These are phyloP conservation scores for Wallacemonas rigidus DNA, from an alignment of 208 protist species.

Conservation along the genomic window DNA sequence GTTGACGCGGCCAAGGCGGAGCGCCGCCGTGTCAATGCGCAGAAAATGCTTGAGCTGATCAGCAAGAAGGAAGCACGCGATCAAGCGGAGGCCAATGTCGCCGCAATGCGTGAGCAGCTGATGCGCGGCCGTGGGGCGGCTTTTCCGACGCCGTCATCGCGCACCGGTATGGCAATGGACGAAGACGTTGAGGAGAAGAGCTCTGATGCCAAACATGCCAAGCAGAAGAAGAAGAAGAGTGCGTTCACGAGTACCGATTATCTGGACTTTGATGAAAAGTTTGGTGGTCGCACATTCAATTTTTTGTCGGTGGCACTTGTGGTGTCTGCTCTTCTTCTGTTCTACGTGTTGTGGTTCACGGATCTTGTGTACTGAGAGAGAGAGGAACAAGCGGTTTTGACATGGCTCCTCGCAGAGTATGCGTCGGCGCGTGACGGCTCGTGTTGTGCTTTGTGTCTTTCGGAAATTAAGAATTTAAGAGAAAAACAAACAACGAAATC, in stretches of 20 bases:
- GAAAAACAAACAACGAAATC: too few species aligned
- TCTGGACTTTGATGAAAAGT: conserved; percentile 41
- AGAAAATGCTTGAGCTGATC: conserved; percentile 27
- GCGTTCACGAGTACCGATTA: conserved; percentile 30
- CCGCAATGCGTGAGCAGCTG: conserved; percentile 9
- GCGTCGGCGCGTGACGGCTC: too few species aligned
- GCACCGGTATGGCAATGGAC: not conserved
- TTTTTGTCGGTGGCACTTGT: conserved; percentile 24
- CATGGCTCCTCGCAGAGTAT: too few species aligned
- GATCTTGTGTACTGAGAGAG: conserved; percentile 32
- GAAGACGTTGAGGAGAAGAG: conserved; percentile 15
- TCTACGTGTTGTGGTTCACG: conserved; percentile 62
- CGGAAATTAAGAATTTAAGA: too few species aligned
- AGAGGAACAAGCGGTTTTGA: too few species aligned
- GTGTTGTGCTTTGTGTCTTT: too few species aligned
- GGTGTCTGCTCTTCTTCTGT: conserved; percentile 27
- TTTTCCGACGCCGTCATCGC: not conserved
- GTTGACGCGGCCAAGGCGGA: conserved; percentile 12
- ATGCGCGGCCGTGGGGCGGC: not conserved
- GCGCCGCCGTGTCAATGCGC: conserved; percentile 14
- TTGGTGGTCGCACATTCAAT: conserved; percentile 34
- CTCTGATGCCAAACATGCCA: conserved; percentile 12
- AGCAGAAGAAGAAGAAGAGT: conserved; percentile 24
- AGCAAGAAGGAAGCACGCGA: conserved; percentile 14
- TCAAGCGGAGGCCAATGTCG: conserved; percentile 7